Evolutionary conservation across 2,329 filamentous ascomycete genomes (phyloP).

Genomic region (Microdochium paspali): DNA sequence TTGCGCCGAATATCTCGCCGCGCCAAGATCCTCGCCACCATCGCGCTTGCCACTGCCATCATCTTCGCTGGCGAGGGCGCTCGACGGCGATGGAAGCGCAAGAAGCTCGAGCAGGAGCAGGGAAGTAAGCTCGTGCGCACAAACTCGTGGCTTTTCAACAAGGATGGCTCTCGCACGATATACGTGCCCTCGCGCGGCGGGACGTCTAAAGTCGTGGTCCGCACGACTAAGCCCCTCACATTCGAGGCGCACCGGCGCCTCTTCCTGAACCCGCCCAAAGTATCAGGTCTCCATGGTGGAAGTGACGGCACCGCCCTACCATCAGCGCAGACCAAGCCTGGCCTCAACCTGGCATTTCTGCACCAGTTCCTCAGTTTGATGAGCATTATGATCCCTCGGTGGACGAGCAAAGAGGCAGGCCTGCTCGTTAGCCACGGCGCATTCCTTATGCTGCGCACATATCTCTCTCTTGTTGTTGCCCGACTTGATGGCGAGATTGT

Average conservation of each 20-base stretch:
- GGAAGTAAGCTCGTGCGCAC: slow-evolving; percentile 74
- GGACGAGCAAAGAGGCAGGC: slow-evolving; percentile 92
- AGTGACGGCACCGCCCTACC: slow-evolving; percentile 63
- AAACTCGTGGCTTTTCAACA: slow-evolving; percentile 88
- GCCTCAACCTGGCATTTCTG: slow-evolving; percentile 87
- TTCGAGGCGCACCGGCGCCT: slow-evolving; percentile 93
- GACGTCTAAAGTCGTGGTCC: slow-evolving; percentile 85
- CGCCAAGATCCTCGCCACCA: slow-evolving; percentile 64
- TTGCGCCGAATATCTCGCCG: slow-evolving; percentile 59
- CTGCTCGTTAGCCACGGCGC: slow-evolving; percentile 79
- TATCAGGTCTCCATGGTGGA: slow-evolving; percentile 66
- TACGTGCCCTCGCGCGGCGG: slow-evolving; percentile 87
- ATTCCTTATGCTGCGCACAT: slow-evolving; percentile 86
- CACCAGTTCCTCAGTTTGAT: slow-evolving; percentile 94
- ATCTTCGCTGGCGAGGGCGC: slow-evolving; percentile 70
- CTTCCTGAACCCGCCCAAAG: slow-evolving; percentile 83
- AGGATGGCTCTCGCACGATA: slow-evolving; percentile 89
- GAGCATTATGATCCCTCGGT: slow-evolving; percentile 95
- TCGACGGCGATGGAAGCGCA: slow-evolving; percentile 66
- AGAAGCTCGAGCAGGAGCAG: slow-evolving; percentile 70
- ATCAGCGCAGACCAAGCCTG: slow-evolving; percentile 83
- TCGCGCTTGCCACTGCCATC: slow-evolving; percentile 69
- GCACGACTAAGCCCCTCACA: slow-evolving; percentile 82
- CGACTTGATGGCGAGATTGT: slow-evolving; percentile 94
- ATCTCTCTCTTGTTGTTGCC: slow-evolving; percentile 87